phyloP scores from a whole-genome alignment of 495 filamentous ascomycete genomes.

The Aspergillus kassunensis region DNA sequence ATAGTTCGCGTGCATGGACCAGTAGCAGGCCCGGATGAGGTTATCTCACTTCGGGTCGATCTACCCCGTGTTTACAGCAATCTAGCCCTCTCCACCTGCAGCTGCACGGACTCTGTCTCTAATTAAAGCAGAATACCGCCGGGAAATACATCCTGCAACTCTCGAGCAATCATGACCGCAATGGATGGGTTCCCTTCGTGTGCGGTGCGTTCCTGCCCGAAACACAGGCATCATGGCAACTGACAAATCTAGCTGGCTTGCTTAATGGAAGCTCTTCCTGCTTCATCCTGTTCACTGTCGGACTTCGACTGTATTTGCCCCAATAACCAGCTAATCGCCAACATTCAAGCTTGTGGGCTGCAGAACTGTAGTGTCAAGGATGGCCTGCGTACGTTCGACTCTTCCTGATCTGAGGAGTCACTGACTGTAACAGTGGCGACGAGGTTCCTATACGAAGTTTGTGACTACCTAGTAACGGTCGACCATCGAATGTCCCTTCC shows the following conservation, averaged over 20 bases:
- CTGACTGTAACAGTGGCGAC: neutral
- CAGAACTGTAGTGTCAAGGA: neutral
- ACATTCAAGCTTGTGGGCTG: neutral
- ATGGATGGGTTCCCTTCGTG: neutral
- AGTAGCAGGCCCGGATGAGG: no score
- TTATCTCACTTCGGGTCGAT: no score
- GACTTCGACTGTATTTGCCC: conserved; percentile 3
- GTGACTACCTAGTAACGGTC: neutral
- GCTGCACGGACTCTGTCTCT: no score
- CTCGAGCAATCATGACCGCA: no score
- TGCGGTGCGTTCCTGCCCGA: neutral
- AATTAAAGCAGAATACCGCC: no score
- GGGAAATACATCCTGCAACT: no score
- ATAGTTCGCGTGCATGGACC: no score
- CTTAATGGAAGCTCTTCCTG: neutral
- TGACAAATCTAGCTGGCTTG: neutral
- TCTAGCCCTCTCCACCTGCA: no score
- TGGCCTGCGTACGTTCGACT: neutral
- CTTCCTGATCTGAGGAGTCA: neutral
- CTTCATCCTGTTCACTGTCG: neutral
- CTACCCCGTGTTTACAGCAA: no score
- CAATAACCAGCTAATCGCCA: neutral
- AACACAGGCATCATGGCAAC: neutral
- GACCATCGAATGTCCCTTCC: neutral
- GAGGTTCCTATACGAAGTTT: neutral